Percentiles rank a stretch among this genome's conserved stretches.
Conservation (phyloP, 495 filamentous ascomycete species). For the Penicillium verhagenii region DNA sequence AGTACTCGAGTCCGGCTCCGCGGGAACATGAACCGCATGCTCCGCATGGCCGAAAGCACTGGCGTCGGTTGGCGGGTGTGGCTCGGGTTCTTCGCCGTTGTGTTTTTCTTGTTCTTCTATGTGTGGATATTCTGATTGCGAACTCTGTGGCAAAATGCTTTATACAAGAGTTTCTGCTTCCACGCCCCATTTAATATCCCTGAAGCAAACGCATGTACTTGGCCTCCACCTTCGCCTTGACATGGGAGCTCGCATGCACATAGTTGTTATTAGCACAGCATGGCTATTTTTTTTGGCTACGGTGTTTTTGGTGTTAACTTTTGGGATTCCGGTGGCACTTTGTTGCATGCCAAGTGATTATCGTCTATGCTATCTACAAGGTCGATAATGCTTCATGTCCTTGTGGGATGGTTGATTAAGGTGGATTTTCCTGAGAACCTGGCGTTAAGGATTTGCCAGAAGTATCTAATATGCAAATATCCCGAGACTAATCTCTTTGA, state of each 20-base stretch:
- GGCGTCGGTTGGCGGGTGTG: constrained; percentile 95
- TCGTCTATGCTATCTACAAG: not conserved
- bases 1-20: constrained; percentile 72
- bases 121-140: constrained; percentile 71
- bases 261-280: not conserved
- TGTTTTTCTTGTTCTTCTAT: constrained; percentile 79
- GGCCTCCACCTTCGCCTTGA: not conserved
- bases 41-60: constrained; percentile 89
- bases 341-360: not conserved
- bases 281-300: constrained; percentile 5
- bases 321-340: not conserved
- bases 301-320: constrained; percentile 3
- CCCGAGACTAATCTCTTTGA: not conserved
- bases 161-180: not conserved
- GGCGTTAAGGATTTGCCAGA: too few relatives aligned
- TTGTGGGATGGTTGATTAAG: not conserved
- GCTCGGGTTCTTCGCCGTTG: constrained; percentile 79
- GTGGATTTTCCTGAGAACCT: not conserved
- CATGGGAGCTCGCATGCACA: not conserved
- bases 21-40: constrained; percentile 96
- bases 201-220: not conserved
- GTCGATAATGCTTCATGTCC: not conserved
- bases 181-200: not conserved
- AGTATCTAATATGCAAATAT: too few relatives aligned
- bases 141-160: not conserved